Percentiles rank a stretch among this genome's conserved stretches.
Evolutionary conservation across 441 rosid species (phyloP).

Genomic region (Gossypium lobatum): DNA sequence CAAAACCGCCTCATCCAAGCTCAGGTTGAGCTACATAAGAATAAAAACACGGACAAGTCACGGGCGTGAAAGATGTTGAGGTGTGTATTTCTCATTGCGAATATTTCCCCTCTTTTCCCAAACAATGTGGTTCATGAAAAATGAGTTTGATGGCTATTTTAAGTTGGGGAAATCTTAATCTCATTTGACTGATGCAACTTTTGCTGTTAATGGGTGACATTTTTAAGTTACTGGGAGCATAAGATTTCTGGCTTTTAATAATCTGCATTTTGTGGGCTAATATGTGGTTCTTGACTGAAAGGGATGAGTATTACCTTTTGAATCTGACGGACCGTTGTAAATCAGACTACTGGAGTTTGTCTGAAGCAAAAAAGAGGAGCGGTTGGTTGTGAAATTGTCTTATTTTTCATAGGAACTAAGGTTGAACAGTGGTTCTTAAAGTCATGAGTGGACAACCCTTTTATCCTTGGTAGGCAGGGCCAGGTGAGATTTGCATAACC

Average conservation of each 20-base stretch:
- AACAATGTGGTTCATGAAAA: neutral
- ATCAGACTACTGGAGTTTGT: neutral
- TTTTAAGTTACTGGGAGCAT: constrained; percentile 17
- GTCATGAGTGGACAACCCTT: no score
- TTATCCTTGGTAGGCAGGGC: neutral
- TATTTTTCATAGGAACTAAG: neutral
- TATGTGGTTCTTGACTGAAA: neutral
- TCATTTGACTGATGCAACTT: constrained; percentile 6
- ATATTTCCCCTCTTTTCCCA: neutral
- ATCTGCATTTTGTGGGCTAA: neutral
- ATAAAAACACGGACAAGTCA: constrained; percentile 27
- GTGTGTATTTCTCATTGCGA: constrained; percentile 17
- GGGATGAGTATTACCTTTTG: neutral
- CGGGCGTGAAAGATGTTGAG: constrained; percentile 31
- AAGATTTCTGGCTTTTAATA: constrained; percentile 8
- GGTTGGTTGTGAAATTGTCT: neutral
- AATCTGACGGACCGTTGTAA: neutral
- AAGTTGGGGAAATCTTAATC: neutral
- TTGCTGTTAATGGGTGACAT: constrained; percentile 35
- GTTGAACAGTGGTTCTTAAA: neutral
- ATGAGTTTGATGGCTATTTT: neutral
- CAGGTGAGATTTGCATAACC: neutral
- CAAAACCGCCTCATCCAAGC: constrained; percentile 33
- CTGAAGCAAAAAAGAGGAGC: neutral
- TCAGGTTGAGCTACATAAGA: constrained; percentile 38